phyloP scores from a whole-genome alignment of 768 basidiomycete species.

The Rubroboletus satanas region DNA sequence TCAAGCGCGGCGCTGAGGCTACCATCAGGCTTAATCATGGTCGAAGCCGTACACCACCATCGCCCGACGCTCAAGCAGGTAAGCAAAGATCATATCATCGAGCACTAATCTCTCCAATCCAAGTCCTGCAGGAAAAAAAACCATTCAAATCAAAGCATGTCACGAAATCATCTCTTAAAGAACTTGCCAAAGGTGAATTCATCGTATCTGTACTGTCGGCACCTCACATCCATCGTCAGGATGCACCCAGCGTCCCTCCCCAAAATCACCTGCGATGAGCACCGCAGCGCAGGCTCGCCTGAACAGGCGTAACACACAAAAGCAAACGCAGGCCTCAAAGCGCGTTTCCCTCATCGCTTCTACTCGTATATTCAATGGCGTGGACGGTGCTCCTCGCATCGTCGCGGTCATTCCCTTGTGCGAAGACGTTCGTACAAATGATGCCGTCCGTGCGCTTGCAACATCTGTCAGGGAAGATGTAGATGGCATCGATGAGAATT shows the following conservation, averaged over 20 bases:
- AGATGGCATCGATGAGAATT: slow-evolving; percentile 8
- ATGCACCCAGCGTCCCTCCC: slow-evolving; percentile 50
- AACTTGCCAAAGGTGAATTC: slow-evolving; percentile 71
- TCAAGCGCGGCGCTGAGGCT: background rate
- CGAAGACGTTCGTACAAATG: slow-evolving; percentile 53
- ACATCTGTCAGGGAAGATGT: slow-evolving; percentile 51
- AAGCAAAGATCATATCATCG: slow-evolving; percentile 17
- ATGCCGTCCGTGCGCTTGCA: slow-evolving; percentile 54
- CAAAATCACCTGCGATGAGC: slow-evolving; percentile 48
- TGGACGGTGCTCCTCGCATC: slow-evolving; percentile 77
- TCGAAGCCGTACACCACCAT: slow-evolving; percentile 47
- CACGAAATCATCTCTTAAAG: slow-evolving; percentile 79
- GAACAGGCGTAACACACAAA: slow-evolving; percentile 81
- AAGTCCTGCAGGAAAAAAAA: slow-evolving; percentile 70
- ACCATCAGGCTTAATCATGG: slow-evolving; percentile 27
- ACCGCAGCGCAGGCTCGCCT: slow-evolving; percentile 64
- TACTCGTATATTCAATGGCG: slow-evolving; percentile 73
- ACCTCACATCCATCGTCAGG: slow-evolving; percentile 38
- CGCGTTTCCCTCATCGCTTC: slow-evolving; percentile 63
- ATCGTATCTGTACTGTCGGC: background rate
- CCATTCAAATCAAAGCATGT: slow-evolving; percentile 89
- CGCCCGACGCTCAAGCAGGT: slow-evolving; percentile 88
- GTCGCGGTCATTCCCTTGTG: slow-evolving; percentile 86
- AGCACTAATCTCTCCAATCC: background rate
- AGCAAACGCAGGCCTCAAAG: slow-evolving; percentile 76